These are phyloP conservation scores for Brassica rapa DNA, from an alignment of 345 rosid genomes.

Conservation along the genomic window DNA sequence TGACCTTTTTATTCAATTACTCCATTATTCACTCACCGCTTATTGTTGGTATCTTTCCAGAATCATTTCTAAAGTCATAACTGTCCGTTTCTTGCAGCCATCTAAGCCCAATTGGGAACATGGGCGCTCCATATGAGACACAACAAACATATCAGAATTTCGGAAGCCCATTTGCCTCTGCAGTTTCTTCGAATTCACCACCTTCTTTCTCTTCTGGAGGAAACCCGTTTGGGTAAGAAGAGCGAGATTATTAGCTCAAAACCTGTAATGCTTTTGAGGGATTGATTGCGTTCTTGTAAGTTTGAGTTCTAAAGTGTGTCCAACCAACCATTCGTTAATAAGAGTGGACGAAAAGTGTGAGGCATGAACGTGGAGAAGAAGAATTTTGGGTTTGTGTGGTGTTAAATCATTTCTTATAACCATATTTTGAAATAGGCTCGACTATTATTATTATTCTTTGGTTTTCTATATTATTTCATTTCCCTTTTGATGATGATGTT, in stretches of 20 bases:
- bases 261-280: not conserved
- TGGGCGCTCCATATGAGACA: not conserved
- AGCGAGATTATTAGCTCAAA: not conserved
- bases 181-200: not conserved
- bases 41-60: not conserved
- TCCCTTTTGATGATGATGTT: no score
- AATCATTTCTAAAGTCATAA: not conserved
- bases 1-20: not conserved
- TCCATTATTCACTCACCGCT: not conserved
- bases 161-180: not conserved
- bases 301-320: not conserved
- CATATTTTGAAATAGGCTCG: slow-evolving; percentile 12
- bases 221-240: not conserved
- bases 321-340: slow-evolving; percentile 18
- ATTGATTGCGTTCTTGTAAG: not conserved
- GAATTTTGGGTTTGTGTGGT: slow-evolving; percentile 39
- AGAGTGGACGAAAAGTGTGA: slow-evolving; percentile 31
- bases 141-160: not conserved
- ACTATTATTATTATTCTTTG: slow-evolving; percentile 8
- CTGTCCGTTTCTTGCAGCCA: not conserved
- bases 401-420: not conserved
- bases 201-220: not conserved
- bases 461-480: no score
- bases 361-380: slow-evolving; percentile 19
- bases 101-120: not conserved